phyloP scores from a whole-genome alignment of 2,329 filamentous ascomycete genomes.

The Phyllosticta capitalensis region DNA sequence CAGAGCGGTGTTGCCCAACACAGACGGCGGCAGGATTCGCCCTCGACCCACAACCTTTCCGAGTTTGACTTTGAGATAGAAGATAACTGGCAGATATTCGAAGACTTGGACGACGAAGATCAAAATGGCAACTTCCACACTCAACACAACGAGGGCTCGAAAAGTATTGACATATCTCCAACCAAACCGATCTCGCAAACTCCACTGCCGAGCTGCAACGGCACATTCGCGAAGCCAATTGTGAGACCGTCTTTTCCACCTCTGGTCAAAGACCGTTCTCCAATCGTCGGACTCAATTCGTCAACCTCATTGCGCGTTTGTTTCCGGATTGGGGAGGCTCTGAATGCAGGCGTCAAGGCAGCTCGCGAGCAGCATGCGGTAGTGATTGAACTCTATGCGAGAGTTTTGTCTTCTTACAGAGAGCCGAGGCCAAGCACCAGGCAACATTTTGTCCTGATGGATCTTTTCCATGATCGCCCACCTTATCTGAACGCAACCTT shows the following conservation, averaged over 20 bases:
- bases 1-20: background rate
- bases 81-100: background rate
- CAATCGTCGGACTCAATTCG: constrained; percentile 44
- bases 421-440: constrained; percentile 34
- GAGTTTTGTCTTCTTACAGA: constrained; percentile 47
- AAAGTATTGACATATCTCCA: background rate
- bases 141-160: background rate
- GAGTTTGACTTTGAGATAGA: background rate
- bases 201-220: background rate
- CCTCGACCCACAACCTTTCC: background rate
- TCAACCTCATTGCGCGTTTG: constrained; percentile 46
- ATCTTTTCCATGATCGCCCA: constrained; percentile 50
- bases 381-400: constrained; percentile 54
- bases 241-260: constrained; percentile 43
- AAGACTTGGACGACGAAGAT: background rate
- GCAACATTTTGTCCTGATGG: constrained; percentile 56
- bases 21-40: background rate
- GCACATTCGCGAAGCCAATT: constrained; percentile 32
- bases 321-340: constrained; percentile 54
- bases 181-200: background rate
- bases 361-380: constrained; percentile 39
- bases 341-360: constrained; percentile 39
- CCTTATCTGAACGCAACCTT: constrained; percentile 44
- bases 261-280: constrained; percentile 42
- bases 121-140: background rate